Evolutionary conservation across 306 rosid species (phyloP), one percentile per base, ranked within the genome.

Genomic region (Cucurbita moschata): DNA sequence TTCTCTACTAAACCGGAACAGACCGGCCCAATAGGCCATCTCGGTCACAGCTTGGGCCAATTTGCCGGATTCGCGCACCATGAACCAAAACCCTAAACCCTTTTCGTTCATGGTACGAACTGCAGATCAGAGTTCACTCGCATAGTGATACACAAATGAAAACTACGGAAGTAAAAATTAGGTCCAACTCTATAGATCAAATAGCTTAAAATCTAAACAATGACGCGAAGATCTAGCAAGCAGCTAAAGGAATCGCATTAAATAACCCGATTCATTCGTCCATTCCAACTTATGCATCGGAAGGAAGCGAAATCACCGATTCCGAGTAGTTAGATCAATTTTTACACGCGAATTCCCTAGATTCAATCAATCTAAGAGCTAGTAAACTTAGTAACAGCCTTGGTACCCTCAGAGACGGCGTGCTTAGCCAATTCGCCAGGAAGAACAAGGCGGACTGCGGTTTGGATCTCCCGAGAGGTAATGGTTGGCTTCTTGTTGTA

Each of bases 351-450:
- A 56, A 56, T 9, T 1, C 2, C 63, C 11, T 18, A 21, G 13
- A 13, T 19, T 35, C 19, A 3, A 60, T 0, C n/a, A 13, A 37
- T 30, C 81, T 79, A 88, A 63, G 89, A 78, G 6, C 86, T 85
- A 9, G 89, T 85, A 46, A 85, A 85, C 74, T 83, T 87, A 10
- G 89, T 87, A 0, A 83, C 92, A 4, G 87, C 89, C 78, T 87
- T 87, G 0, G 89, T 87, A 0, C 86, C 89, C 75, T 87, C 90
- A 15, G 92, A 87, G 30, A 87, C 92, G 5, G 89, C 89, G n/a
- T 87, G 92, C 80, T 87, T 87, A 0, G 88, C 88, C 7, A 87
- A 87, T 59, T 85, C 89, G 10, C 88, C 88, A 1, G 90, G 90
- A 0, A 84, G 81, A 8, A 86, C 90, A 23, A 87, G 55, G 18